Base-by-base conservation (phyloP, 2,329 filamentous ascomycete species). In the Tolypocladium ovalisporum region DNA sequence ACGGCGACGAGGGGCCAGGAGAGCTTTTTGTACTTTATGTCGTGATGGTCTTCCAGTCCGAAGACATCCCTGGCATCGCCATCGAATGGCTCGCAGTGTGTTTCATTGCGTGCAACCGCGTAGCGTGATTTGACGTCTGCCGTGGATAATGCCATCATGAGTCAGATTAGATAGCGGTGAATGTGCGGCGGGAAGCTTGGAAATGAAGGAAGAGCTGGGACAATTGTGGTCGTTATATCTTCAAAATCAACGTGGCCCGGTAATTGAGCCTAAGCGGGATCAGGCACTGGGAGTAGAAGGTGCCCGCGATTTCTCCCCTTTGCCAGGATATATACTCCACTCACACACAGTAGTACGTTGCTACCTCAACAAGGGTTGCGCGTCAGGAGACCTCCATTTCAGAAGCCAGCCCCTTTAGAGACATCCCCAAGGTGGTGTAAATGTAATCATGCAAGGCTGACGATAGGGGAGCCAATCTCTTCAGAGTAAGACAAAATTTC, bases 1-100 rank as follows among this genome's bases (percentile, higher is more conserved):
- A 79, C 67, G 4, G 78, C 73, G 4, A 80, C 78, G 39, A 80
- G 68, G 40, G 72, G 75, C 79, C 79, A 81, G 24, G 73, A 75
- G 15, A 81, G 64, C 0, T 76, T 80, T 62, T 80, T 80, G 70
- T 81, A 82, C 59, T 78, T 76, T 66, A 81, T 81, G 56, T 59
- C 61, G 34, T 63, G 61, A 24, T 61, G 51, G 17, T 57, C 60
- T 54, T 63, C 61, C 55, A 70, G 62, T 2, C 74, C 75, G 37
- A 63, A 63, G 32, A 63, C 61, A 27, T 63, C 61, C 27, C n/a
- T n/a, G 8, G 39, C 22, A 37, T 47, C 24, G 34, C 44, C 29
- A 13, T 37, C 27, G 44, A 27, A 10, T n/a, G 44, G 17, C 44
- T n/a, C 1, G 44, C 44, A n/a, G 44, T 7, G 7, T 19, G 44